These are phyloP conservation scores for Aureobasidium pullulans DNA, from an alignment of 2,329 filamentous ascomycete species.

Conservation along the genomic window DNA sequence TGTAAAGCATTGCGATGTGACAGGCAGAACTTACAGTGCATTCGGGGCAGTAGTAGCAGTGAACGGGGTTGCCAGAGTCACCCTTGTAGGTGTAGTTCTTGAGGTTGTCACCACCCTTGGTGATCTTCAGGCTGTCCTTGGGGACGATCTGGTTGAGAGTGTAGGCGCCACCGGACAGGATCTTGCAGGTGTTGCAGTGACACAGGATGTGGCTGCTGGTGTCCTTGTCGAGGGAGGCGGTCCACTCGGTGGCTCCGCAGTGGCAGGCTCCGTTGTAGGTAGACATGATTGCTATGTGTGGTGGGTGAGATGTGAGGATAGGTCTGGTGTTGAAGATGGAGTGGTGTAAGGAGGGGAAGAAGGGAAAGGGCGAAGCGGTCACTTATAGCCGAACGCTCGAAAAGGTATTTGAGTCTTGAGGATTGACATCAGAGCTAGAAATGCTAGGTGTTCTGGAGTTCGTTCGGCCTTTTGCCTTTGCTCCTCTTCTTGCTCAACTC, in stretches of 20 bases:
- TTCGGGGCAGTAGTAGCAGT: conserved; percentile 53
- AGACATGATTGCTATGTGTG: conserved; percentile 30
- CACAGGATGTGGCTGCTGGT: conserved; percentile 41
- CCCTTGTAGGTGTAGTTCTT: conserved; percentile 50
- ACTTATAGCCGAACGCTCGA: neutral
- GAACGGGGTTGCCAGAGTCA: conserved; percentile 47
- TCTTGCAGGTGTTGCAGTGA: conserved; percentile 53
- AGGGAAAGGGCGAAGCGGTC: neutral
- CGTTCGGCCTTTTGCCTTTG: neutral
- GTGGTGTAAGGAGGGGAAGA: neutral
- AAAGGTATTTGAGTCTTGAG: neutral
- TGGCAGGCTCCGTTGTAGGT: conserved; percentile 47
- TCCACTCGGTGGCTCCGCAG: conserved; percentile 48
- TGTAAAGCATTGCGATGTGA: no score
- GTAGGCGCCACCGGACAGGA: conserved; percentile 43
- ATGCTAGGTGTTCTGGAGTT: neutral
- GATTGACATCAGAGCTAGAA: neutral
- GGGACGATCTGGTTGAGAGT: conserved; percentile 50
- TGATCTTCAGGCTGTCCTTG: conserved; percentile 43
- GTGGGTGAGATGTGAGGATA: neutral
- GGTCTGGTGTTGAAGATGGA: neutral
- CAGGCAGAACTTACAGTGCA: conserved; percentile 34
- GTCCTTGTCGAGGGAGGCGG: conserved; percentile 41
- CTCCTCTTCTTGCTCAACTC: neutral
- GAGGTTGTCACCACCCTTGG: conserved; percentile 40